phyloP scores from a whole-genome alignment of 345 rosid species.

The Psidium guajava region DNA sequence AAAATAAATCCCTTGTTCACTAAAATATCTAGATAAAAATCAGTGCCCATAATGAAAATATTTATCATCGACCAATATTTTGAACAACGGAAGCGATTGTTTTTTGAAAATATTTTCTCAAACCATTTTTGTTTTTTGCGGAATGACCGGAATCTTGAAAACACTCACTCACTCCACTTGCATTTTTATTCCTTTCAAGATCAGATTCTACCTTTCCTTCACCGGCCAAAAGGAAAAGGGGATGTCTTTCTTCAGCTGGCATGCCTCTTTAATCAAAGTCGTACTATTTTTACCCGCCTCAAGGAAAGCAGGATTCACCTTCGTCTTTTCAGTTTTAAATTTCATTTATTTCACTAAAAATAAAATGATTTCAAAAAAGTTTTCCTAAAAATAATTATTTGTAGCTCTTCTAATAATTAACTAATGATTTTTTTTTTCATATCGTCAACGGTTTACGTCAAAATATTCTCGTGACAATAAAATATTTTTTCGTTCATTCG shows the following conservation, averaged over 20 bases:
- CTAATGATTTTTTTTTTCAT: no score
- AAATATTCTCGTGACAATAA: no score
- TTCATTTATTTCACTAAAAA: no score
- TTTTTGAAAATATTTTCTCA: not conserved
- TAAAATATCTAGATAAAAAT: not conserved
- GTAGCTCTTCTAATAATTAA: no score
- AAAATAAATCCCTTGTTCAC: accelerated
- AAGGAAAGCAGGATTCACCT: not conserved
- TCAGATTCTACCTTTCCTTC: not conserved
- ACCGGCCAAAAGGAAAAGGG: not conserved
- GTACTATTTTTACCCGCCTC: not conserved
- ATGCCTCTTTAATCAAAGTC: not conserved
- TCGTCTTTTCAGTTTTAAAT: not conserved
- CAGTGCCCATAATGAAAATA: accelerated
- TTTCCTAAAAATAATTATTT: no score
- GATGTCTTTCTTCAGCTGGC: not conserved
- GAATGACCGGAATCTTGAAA: not conserved
- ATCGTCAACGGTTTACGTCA: no score
- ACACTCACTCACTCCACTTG: not conserved
- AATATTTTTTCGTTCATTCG: no score
- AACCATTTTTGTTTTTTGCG: not conserved
- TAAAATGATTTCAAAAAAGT: no score
- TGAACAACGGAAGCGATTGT: not conserved
- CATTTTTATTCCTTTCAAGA: no score
- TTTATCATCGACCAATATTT: not conserved